Evolutionary conservation across 257 asterid genomes (phyloP), one percentile per base, ranked within the genome.

Genomic region (Jacaranda copaia): DNA sequence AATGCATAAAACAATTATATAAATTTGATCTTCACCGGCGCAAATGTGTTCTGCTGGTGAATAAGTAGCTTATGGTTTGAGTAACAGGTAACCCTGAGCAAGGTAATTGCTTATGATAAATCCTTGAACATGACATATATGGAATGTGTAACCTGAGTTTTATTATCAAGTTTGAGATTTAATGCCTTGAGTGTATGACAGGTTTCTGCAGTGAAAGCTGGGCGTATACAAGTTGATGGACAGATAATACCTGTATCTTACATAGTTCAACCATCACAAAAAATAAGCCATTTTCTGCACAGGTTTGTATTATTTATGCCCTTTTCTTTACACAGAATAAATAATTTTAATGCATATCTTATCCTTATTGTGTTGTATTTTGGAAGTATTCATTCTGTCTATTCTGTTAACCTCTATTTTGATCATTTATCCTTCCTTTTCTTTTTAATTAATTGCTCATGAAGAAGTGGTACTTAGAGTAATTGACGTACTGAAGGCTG

Each of bases 151-250:
- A 16, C 61, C 39, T 36, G 39, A 63, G 64, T 67, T 16, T 59
- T 72, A 72, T 75, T 81, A 7, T 59, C 53, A 5, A 19, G 52
- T 46, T n/a, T 46, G 36, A 42, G 68, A 68, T 69, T 59, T 79
- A 70, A 49, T 76, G 58, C 72, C 57, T 57, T 65, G 38, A 73
- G 42, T 70, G 6, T 36, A 66, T 74, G 66, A 38, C 79, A 94
- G 99, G 96, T 90, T 55, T 85, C 93, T 77, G 99, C 99, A 56
- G 97, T 93, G 77, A 93, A 87, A 80, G 65, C 89, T 73, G 98
- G 98, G 13, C 92, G 99, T 43, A 93, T 96, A 80, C 97, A 87
- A 85, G 98, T 96, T 80, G 97, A 91, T 85, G 99, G 96, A 55
- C 76, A 82, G 85, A 85, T 56, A 59, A 92, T 96, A 76, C 87